Evolutionary conservation across 1,139 yeast species (phyloP).

Genomic region (Ashbya aceris): DNA sequence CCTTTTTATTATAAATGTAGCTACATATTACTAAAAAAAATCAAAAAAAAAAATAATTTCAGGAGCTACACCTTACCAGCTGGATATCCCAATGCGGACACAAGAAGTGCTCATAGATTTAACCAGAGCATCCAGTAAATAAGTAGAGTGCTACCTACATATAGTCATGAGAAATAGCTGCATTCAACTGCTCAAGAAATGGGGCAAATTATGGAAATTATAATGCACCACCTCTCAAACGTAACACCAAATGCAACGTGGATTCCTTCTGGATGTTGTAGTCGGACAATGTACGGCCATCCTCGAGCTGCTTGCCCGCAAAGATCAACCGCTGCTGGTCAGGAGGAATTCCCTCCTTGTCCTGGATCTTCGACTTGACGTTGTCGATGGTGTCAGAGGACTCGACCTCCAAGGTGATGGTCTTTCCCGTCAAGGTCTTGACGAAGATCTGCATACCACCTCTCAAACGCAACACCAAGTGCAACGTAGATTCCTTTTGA

Average conservation of each 20-base stretch:
- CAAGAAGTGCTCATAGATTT: too few relatives aligned
- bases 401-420: constrained; percentile 98
- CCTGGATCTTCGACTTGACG: constrained; percentile 98
- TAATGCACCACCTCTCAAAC: constrained; percentile 93
- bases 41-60: too few relatives aligned
- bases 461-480: constrained; percentile 77
- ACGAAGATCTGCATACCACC: constrained; percentile 98
- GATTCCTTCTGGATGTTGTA: constrained; percentile 99
- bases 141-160: background rate
- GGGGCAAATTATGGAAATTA: too few relatives aligned
- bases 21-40: too few relatives aligned
- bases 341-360: constrained; percentile 99
- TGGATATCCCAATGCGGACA: too few relatives aligned
- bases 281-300: constrained; percentile 97
- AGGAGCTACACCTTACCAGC: too few relatives aligned
- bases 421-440: constrained; percentile 98
- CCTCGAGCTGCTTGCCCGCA: constrained; percentile 99
- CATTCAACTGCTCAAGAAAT: too few relatives aligned
- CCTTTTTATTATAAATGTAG: too few relatives aligned
- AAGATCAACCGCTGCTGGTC: constrained; percentile 99
- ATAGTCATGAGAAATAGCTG: too few relatives aligned
- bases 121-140: background rate
- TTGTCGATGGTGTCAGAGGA: constrained; percentile 98
- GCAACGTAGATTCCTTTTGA: constrained; percentile 82
- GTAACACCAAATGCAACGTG: constrained; percentile 91